Evolutionary conservation across 208 protist species (phyloP).

Genomic region (Wallacemonas sp.): DNA sequence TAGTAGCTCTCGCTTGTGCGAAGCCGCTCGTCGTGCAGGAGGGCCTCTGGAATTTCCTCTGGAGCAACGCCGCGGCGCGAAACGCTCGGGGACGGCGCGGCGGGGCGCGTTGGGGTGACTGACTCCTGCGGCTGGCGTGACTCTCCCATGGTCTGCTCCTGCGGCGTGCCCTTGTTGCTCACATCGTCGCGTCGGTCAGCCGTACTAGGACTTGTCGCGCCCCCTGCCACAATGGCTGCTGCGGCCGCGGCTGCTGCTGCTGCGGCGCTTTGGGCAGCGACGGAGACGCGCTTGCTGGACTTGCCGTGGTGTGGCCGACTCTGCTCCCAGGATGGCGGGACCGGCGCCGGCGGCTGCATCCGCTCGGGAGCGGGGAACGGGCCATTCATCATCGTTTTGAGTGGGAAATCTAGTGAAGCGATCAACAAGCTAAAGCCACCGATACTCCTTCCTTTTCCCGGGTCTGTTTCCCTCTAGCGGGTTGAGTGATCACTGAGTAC

Average conservation of each 20-base stretch:
- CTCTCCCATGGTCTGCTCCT: no score
- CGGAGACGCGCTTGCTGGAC: constrained; percentile 12
- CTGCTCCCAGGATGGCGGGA: constrained; percentile 3
- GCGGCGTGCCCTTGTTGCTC: no score
- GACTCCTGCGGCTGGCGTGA: no score
- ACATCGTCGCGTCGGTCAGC: no score
- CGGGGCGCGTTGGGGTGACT: neutral
- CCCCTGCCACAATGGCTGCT: neutral
- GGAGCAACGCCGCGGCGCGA: neutral
- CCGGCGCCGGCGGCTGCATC: neutral
- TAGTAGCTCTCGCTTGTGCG: neutral
- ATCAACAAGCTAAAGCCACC: neutral
- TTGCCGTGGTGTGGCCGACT: neutral
- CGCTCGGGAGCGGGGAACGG: constrained; percentile 3
- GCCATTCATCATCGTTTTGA: constrained; percentile 1
- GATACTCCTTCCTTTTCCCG: no score
- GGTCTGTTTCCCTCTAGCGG: no score
- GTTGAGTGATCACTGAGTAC: no score
- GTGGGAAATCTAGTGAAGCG: no score
- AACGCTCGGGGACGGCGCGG: neutral
- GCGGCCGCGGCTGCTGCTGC: neutral
- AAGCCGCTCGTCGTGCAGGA: constrained; percentile 4
- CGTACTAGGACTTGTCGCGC: no score
- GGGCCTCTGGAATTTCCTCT: neutral
- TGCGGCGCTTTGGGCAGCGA: neutral